phyloP scores from a whole-genome alignment of 768 basidiomycete genomes.

The Boletus huronensis region DNA sequence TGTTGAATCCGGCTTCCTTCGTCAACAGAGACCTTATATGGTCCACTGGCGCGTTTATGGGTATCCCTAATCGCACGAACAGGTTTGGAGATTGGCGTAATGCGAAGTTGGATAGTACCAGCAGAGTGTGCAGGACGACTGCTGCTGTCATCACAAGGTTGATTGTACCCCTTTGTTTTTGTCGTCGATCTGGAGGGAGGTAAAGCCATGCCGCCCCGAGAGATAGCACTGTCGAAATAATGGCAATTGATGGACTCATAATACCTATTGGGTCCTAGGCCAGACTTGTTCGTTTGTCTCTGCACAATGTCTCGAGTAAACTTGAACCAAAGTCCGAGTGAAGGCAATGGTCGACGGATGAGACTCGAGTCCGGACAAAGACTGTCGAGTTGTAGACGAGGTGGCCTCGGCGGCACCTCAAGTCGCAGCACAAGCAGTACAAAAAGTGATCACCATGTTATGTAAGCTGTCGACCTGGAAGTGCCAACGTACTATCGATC shows the following conservation, averaged over 20 bases:
- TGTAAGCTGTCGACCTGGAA: too few species aligned
- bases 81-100: conserved; percentile 54
- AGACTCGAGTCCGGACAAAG: neutral
- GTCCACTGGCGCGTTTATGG: conserved; percentile 53
- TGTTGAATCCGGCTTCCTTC: conserved; percentile 38
- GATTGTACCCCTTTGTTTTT: neutral
- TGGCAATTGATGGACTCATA: conserved; percentile 6
- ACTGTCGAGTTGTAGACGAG: neutral
- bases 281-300: neutral
- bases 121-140: conserved; percentile 14
- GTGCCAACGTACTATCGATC: too few species aligned
- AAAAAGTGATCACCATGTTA: neutral
- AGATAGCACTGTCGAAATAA: conserved; percentile 16
- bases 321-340: neutral
- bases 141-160: conserved; percentile 8
- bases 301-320: neutral
- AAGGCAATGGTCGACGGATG: neutral
- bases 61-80: conserved; percentile 52
- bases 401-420: neutral
- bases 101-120: conserved; percentile 15
- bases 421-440: neutral
- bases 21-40: conserved; percentile 46
- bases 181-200: conserved; percentile 8
- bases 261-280: neutral
- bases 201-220: conserved; percentile 19